Base-by-base conservation (phyloP, 192 early-diverging fungal species). In the Entomortierella parvispora region DNA sequence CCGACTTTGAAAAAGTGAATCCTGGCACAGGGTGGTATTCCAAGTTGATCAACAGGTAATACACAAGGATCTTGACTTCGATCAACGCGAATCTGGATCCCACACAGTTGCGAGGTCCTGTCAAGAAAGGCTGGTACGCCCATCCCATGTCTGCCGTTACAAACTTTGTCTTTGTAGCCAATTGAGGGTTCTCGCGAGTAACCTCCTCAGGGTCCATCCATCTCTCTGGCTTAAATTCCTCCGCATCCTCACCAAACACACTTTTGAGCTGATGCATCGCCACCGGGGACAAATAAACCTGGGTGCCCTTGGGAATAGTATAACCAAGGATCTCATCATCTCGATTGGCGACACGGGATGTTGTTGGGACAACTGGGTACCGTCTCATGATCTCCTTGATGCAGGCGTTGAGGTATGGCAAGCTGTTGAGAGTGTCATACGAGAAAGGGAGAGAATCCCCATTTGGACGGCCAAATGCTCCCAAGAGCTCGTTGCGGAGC, bases 51-150 rank as follows among this genome's bases (percentile, higher is more conserved):
- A 87, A 57, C 28, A 88, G 44, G 10, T 84, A 61, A 22, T 81
- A 83, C 23, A 89, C 26, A 7, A 88, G 56, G 44, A 88, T 69
- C 74, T 89, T 89, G 45, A 83, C 71, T 69, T 89, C 88, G 22
- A 83, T 80, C 58, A 84, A 60, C 43, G 86, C 88, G 62, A 89
- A 84, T 63, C 78, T 80, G 51, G 82, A 76, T 17, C 88, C 88
- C 28, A 89, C 88, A 33, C 88, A 89, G 28, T 85, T 84, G 4
- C 85, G 49, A 20, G 79, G 77, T 25, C 88, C 88, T 3, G 83
- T 79, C 34, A 83, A 57, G 53, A 89, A 89, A 0, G 88, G 86
- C 6, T 58, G 17, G 23, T 78, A 80, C 6, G 62, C 74, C 65
- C 62, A 71, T 31, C 45, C 54, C 72, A 76, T 76, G 1, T 76